Evolutionary conservation across 2,329 filamentous ascomycete genomes (phyloP).

Genomic region (Leptographium procerum): DNA sequence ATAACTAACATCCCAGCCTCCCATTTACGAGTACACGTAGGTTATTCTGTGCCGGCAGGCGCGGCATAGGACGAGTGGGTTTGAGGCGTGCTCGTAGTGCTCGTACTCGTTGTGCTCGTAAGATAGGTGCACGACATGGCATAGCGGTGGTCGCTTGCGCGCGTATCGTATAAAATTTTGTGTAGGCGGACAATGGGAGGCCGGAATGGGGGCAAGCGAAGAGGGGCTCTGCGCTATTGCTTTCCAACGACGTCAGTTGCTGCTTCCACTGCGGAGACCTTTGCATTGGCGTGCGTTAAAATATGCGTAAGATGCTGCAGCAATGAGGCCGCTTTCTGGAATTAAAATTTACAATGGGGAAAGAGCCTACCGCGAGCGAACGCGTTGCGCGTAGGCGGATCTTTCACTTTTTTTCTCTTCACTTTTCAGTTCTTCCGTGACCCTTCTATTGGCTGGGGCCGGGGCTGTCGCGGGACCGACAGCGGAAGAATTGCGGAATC

Average conservation of each 20-base stretch:
- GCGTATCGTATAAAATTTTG: not conserved
- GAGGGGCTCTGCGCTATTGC: not conserved
- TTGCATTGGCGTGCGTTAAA: not conserved
- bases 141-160: not conserved
- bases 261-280: not conserved
- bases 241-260: not conserved
- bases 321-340: not conserved
- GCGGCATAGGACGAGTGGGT: too few relatives aligned
- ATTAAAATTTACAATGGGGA: not conserved
- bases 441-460: not conserved
- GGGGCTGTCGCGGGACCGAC: not conserved
- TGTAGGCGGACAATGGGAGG: too few relatives aligned
- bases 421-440: not conserved
- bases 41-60: too few relatives aligned
- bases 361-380: not conserved
- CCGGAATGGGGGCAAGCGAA: not conserved
- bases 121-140: not conserved
- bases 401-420: not conserved
- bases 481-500: not conserved
- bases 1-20: not conserved
- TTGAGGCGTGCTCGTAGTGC: too few relatives aligned
- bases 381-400: slow-evolving; percentile 1
- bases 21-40: too few relatives aligned
- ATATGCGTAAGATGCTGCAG: not conserved
- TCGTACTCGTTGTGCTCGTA: too few relatives aligned